Evolutionary conservation across 257 asterid genomes (phyloP), one percentile per base, ranked within the genome.

Genomic region (Solanum chilense): DNA sequence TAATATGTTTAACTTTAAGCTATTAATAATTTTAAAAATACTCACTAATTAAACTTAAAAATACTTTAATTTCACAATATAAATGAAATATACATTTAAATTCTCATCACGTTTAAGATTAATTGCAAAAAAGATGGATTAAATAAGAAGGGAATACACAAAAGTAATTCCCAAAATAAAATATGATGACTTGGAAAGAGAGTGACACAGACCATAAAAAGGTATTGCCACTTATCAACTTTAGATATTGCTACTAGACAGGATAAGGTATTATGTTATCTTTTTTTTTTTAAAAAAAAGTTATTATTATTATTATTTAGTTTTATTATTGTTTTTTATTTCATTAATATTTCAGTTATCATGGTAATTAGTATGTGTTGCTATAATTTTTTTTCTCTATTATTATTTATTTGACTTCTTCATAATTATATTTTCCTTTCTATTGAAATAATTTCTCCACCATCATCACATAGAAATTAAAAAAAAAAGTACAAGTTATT

Each of bases 1-100:
- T 1, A 1, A 2, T 13, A 7, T 4, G 6, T 47, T 47, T 2
- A 0, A 0, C 3, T 5, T 13, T 1, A 13, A 47, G 5, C 1
- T 47, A 47, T 13, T 47, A 6, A 1, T 6, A 13, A 0, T 1
- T 0, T 47, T 13, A 47, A 47, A 45, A 47, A 47, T 3, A 47
- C 3, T 47, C 18, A 1, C 5, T 45, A 45, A 45, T 5, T 13
- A 0, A 45, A 13, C 18, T 45, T 13, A 45, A 45, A 45, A 4
- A 45, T 0, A 45, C 18, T 0, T 1, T 2, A 16, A 13, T 12
- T 1, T 12, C 0, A 4, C 6, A 12, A 0, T 6, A 45, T 13
- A 16, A 45, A 0, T 45, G 0, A 45, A 45, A 45, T 45, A 45
- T 2, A 45, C 15, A 13, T 5, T 16, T 13, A 45, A 45, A 45